Evolutionary conservation across 2,329 filamentous ascomycete genomes (phyloP).

Genomic region (Aaosphaeria arxii): DNA sequence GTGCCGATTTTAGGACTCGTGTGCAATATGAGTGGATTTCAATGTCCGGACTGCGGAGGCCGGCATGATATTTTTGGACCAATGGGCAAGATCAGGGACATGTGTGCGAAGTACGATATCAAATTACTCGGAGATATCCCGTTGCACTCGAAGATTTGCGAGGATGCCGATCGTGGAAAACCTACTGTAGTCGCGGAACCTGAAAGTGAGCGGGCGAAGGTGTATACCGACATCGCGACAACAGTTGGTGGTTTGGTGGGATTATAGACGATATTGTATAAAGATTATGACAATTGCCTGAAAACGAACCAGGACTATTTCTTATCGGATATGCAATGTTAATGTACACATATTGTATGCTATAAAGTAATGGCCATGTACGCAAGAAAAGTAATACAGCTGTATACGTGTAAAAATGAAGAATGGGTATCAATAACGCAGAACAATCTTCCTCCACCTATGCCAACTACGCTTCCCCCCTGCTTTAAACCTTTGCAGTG

Average conservation of each 20-base stretch:
- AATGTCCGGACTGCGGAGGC: conserved; percentile 49
- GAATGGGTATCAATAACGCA: too few relatives aligned
- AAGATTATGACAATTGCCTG: neutral
- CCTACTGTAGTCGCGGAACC: conserved; percentile 90
- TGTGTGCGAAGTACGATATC: conserved; percentile 71
- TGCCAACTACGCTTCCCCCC: too few relatives aligned
- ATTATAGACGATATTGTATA: conserved; percentile 1
- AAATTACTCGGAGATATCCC: conserved; percentile 87
- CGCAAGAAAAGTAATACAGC: too few relatives aligned
- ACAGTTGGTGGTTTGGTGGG: conserved; percentile 36
- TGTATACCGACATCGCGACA: conserved; percentile 70
- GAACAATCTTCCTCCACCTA: too few relatives aligned
- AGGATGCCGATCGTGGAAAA: conserved; percentile 81
- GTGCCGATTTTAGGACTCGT: conserved; percentile 81
- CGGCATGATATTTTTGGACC: conserved; percentile 46
- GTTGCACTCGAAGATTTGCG: conserved; percentile 79
- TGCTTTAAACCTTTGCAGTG: neutral
- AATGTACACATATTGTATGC: too few relatives aligned
- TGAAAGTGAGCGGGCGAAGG: conserved; percentile 64
- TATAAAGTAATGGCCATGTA: too few relatives aligned
- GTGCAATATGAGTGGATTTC: conserved; percentile 40
- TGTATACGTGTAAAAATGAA: too few relatives aligned
- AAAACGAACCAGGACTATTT: too few relatives aligned
- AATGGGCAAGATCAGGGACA: conserved; percentile 72
- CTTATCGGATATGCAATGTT: too few relatives aligned